Conservation (phyloP, 371 early-diverging fungal genomes). For the Mucor piriformis region DNA sequence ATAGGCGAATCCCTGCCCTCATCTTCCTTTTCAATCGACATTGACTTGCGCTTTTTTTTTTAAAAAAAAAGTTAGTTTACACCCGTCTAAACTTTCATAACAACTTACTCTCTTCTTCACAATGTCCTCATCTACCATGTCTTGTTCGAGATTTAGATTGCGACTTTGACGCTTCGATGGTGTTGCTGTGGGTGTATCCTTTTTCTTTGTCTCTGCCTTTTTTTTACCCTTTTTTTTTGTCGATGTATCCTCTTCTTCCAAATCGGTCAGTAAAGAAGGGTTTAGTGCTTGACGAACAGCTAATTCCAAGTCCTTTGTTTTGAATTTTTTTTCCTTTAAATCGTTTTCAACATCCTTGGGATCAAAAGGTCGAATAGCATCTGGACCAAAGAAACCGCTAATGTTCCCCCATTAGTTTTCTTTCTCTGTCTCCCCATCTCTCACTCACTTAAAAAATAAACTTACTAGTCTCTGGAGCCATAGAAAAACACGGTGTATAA, state of each 20-base stretch:
- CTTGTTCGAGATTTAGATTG: slow-evolving; percentile 20
- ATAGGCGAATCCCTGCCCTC: slow-evolving; percentile 12
- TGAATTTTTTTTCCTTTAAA: slow-evolving; percentile 40
- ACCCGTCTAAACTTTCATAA: neutral
- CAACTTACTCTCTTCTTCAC: slow-evolving; percentile 39
- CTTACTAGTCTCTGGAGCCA: slow-evolving; percentile 78
- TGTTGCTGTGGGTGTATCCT: slow-evolving; percentile 15
- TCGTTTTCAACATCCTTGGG: slow-evolving; percentile 28
- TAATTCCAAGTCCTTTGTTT: slow-evolving; percentile 34
- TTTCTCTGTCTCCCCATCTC: slow-evolving; percentile 1
- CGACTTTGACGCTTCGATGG: slow-evolving; percentile 31
- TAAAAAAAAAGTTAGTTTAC: too few species aligned
- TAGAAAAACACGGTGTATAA: slow-evolving; percentile 70
- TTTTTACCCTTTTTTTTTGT: slow-evolving; percentile 27
- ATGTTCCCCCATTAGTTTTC: too few species aligned
- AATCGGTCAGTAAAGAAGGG: slow-evolving; percentile 14
- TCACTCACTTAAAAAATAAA: slow-evolving; percentile 1
- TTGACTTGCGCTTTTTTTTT: slow-evolving; percentile 38
- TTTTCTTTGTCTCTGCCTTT: slow-evolving; percentile 13
- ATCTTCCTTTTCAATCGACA: slow-evolving; percentile 30
- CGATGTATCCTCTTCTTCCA: slow-evolving; percentile 28
- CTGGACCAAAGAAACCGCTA: slow-evolving; percentile 47
- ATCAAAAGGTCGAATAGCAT: slow-evolving; percentile 39
- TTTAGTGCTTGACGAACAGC: slow-evolving; percentile 49
- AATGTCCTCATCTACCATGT: slow-evolving; percentile 22